These are phyloP conservation scores for Penicillium alfredii DNA, from an alignment of 495 filamentous ascomycete genomes.

Conservation along the genomic window DNA sequence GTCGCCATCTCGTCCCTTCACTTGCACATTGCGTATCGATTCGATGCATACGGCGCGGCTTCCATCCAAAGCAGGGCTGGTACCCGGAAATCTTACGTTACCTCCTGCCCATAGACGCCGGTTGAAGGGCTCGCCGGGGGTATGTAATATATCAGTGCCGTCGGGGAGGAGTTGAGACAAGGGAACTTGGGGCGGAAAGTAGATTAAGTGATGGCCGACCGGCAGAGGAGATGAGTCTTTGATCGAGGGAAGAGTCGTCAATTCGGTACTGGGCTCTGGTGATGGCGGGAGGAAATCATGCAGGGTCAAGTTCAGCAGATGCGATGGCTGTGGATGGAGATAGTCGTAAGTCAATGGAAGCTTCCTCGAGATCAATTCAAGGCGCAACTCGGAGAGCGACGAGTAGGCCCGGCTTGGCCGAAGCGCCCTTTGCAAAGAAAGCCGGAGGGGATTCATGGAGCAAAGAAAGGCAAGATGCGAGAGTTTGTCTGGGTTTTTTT, in stretches of 20 bases:
- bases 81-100: conserved; percentile 28
- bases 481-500: conserved; percentile 36
- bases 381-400: conserved; percentile 25
- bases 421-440: conserved; percentile 3
- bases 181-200: conserved; percentile 61
- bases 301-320: conserved; percentile 60
- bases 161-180: conserved; percentile 57
- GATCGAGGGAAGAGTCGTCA: conserved; percentile 30
- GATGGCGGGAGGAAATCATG: conserved; percentile 46
- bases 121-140: conserved; percentile 57
- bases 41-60: conserved; percentile 55
- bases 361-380: conserved; percentile 40
- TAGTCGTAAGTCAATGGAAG: conserved; percentile 57
- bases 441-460: conserved; percentile 13
- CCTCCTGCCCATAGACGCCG: conserved; percentile 81
- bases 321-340: conserved; percentile 55
- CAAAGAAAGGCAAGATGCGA: background rate
- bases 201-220: conserved; percentile 57
- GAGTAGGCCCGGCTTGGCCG: conserved; percentile 16
- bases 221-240: conserved; percentile 34
- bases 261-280: background rate
- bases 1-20: conserved; percentile 48
- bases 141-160: conserved; percentile 66
- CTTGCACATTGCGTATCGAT: conserved; percentile 52
- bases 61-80: conserved; percentile 41